Evolutionary conservation across 345 rosid genomes (phyloP), one percentile per base, ranked within the genome.

Genomic region (Pugionium cornutum): DNA sequence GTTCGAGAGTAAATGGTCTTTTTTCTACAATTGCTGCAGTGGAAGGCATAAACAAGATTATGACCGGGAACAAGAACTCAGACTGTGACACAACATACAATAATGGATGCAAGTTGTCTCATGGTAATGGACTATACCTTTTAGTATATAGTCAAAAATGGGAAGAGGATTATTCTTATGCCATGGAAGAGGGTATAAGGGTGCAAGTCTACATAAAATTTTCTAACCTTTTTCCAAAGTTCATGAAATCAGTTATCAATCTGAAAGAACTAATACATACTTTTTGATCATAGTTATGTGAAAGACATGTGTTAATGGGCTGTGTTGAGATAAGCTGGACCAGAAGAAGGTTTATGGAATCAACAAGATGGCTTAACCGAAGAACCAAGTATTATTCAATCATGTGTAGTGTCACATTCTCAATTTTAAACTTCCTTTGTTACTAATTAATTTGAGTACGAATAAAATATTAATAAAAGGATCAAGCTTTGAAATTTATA

Each of bases 71-170:
- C 18, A 18, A 18, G 18, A 18, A 18, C 18, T 18, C 18, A 18
- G 18, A 18, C 18, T 18, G 18, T 18, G 18, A 18, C 18, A 18
- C 0, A 18, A 18, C 18, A 18, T 18, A 0, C 68, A 82, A 86
- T 81, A 81, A 81, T 27, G 96, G 96, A 25, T 86, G 96, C 79
- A 79, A 81, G 96, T 18, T 92, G 92, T 58, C 81, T 84, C 3
- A 84, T 89, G 92, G 92, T 0, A 18, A 18, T 18, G 18, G 18
- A 86, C 69, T 79, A 86, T 64, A 92, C 84, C 29, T 84, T 83
- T 53, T 64, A 80, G 59, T 89, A 77, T 67, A 79, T 89, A 49
- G 76, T 80, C 53, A 54, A 78, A 5, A 82, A 78, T 8, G 86
- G 89, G 92, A 86, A 62, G 82, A 75, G 41, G 92, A 84, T 64